Evolutionary conservation across 2,329 filamentous ascomycete genomes (phyloP).

Genomic region (Clathrospora elynae): DNA sequence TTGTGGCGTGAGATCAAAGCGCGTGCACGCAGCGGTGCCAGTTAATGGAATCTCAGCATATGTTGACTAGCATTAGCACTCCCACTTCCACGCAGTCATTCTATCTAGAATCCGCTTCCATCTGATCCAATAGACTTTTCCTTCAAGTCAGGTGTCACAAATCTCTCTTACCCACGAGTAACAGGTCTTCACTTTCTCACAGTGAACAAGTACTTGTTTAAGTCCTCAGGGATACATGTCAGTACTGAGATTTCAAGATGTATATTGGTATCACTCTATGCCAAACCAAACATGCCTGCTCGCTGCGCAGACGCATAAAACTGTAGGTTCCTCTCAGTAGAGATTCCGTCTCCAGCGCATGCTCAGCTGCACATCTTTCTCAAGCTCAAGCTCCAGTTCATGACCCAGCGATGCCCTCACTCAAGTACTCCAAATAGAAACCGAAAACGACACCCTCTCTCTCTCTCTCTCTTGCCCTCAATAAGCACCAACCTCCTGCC

Average conservation of each 20-base stretch:
- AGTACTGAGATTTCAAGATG: not conserved
- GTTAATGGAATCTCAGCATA: not conserved
- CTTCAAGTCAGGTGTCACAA: no score
- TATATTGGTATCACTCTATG: constrained; percentile 7
- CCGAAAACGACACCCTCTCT: no score
- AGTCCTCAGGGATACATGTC: no score
- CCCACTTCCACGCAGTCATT: no score
- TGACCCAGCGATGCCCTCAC: no score
- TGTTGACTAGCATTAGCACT: no score
- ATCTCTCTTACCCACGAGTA: no score
- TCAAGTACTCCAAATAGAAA: no score
- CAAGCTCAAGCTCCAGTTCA: not conserved
- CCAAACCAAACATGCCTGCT: not conserved
- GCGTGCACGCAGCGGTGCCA: not conserved
- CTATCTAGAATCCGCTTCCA: no score
- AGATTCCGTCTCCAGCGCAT: not conserved
- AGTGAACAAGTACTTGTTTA: no score
- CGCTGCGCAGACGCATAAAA: not conserved
- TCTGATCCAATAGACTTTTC: no score
- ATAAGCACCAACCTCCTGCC: constrained; percentile 49
- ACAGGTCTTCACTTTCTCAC: no score
- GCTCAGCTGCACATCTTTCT: not conserved
- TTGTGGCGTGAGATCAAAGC: not conserved
- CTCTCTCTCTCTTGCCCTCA: constrained; percentile 11
- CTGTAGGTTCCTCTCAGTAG: not conserved